Evolutionary conservation across 495 filamentous ascomycete species (phyloP), one percentile per base, ranked within the genome.

Genomic region (Pyrenula aspistea): DNA sequence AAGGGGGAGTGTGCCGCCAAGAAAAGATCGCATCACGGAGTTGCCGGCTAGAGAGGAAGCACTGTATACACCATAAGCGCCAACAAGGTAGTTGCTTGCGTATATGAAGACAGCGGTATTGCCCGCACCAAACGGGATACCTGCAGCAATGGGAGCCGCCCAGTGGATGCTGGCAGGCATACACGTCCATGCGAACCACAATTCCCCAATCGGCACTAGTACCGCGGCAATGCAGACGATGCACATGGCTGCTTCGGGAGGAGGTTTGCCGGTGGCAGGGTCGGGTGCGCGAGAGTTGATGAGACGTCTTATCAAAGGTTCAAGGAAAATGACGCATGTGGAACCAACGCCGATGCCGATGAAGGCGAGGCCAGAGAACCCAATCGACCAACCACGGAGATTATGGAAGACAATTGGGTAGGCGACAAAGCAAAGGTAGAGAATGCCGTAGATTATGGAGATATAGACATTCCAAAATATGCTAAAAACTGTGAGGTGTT

Each of bases 371-470:
- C 89, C 89, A 0, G 83, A 79, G 19, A 86, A 60, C 19, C 84
- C 81, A 1, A 80, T 69, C 2, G 72, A 72, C 89, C 89, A 94
- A 55, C 83, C 83, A 12, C 89, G 84, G 55, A 88, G 71, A 2
- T 83, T 69, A 15, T 74, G 69, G 68, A 92, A 93, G 55, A 93
- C 82, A 42, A 91, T 83, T 1, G 89, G 89, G 61, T 83, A 85
- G 15, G 88, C 86, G 19, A 89, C 80, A 69, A 94, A 95, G 69
- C 89, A 91, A 31, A 94, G 78, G 65, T 94, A 94, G 0, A 95
- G 74, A 54, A 91, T 88, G 15, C 78, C 83, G 65, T 21, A 24
- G 20, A 52, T 21, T 11, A 88, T 68, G 21, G 81, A 80, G 55
- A 87, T 80, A 59, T 87, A 87, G 49, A 84, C 61, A 64, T 92